A percentile compares a stretch with the other conserved stretches of the same genome.
Evolutionary conservation across 805 yeast genomes (phyloP).

Genomic region (Pichia cabralensis): DNA sequence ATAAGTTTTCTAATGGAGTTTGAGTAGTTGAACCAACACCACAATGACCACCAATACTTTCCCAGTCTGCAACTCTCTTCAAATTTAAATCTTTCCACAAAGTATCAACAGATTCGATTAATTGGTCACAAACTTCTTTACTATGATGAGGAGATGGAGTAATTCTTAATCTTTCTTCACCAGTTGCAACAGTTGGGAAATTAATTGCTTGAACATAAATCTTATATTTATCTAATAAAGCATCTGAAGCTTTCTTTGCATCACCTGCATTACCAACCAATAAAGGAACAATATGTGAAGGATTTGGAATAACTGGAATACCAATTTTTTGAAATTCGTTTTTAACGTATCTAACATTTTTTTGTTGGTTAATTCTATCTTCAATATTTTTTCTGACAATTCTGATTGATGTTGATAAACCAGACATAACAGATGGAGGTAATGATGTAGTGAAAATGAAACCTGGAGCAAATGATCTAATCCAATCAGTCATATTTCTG

Average conservation of each 20-base stretch:
- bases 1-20: conserved; percentile 49
- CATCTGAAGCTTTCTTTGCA: conserved; percentile 86
- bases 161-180: conserved; percentile 90
- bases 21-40: conserved; percentile 62
- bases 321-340: conserved; percentile 55
- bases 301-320: conserved; percentile 94
- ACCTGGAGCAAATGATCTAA: conserved; percentile 94
- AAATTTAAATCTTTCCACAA: conserved; percentile 69
- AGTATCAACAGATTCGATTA: conserved; percentile 69
- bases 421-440: conserved; percentile 98
- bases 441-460: conserved; percentile 93
- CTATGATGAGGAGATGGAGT: conserved; percentile 99
- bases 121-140: conserved; percentile 60
- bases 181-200: conserved; percentile 95
- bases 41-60: conserved; percentile 72
- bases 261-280: conserved; percentile 89
- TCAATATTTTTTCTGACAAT: conserved; percentile 68
- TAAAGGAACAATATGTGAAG: conserved; percentile 94
- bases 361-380: conserved; percentile 79
- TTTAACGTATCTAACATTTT: conserved; percentile 78
- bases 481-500: conserved; percentile 79
- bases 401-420: conserved; percentile 79
- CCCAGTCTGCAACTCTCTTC: conserved; percentile 73
- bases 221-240: conserved; percentile 70
- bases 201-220: conserved; percentile 98